Evolutionary conservation across 805 yeast species (phyloP), one percentile per base, ranked within the genome.

Genomic region (Suhomyces pyralidae): DNA sequence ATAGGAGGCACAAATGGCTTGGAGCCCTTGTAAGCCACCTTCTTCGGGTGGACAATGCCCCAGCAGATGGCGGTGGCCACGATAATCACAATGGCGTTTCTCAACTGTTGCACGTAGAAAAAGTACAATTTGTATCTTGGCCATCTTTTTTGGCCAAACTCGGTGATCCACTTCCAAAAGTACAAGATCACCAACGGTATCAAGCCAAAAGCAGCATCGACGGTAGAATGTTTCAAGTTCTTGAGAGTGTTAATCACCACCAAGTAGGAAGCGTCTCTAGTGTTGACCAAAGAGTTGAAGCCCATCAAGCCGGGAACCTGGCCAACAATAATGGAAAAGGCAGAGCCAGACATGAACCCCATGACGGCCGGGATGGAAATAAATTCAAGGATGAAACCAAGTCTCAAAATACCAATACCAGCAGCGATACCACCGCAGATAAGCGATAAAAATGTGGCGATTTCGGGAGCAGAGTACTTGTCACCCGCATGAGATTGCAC

Each of bases 301-400:
- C 97, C 97, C 88, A 92, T 79, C 54, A 92, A 77, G 4, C 78
- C 86, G 4, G 97, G 96, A 6, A 92, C 84, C 73, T 92, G 97
- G 22, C 97, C 97, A 55, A 77, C 69, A 34, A 86, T 77, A 64
- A 92, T 92, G 62, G 78, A 85, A 62, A 92, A 80, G 2, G 97
- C 97, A 4, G 97, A 91, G 49, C 97, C 97, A 32, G 93, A 81
- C 93, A 92, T 92, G 75, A 91, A 92, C 0, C 97, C 97, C 71
- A 90, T 78, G 42, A 92, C 96, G 0, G 97, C 96, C 45, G 97
- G 97, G 63, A 86, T 77, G 2, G 97, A 90, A 62, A 92, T 90
- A 65, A 88, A 83, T 69, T 92, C 97, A 44, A 92, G 83, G 49
- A 92, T 77, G 72, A 92, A 92, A 0, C 97, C 97, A 22, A 92